phyloP scores from a whole-genome alignment of 176 grass and related monocot genomes.

The Triticum turgidum region DNA sequence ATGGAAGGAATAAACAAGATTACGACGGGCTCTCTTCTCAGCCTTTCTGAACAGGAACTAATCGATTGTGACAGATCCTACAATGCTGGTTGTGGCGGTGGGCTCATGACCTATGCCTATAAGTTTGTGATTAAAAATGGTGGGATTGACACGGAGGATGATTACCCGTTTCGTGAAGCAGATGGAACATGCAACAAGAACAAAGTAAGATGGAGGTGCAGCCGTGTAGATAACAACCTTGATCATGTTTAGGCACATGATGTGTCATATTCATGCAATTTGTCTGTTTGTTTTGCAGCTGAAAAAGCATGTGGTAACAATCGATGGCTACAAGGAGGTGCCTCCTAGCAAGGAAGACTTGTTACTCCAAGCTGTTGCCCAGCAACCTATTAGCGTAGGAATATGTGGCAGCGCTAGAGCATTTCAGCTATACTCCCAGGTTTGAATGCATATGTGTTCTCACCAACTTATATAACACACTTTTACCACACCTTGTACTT shows the following conservation, averaged over 20 bases:
- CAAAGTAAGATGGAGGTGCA: constrained; percentile 49
- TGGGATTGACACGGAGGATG: constrained; percentile 84
- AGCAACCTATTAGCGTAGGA: constrained; percentile 92
- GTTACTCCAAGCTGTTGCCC: constrained; percentile 80
- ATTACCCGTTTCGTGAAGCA: constrained; percentile 68
- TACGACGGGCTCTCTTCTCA: constrained; percentile 65
- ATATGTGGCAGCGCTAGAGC: constrained; percentile 89
- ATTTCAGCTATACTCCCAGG: constrained; percentile 89
- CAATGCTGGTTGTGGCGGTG: constrained; percentile 76
- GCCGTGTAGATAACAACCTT: not conserved
- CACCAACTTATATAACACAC: not conserved
- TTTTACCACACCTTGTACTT: not conserved
- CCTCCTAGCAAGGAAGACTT: constrained; percentile 65
- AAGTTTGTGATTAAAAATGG: constrained; percentile 85
- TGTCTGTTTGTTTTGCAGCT: constrained; percentile 49
- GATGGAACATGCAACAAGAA: constrained; percentile 73
- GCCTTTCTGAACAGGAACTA: constrained; percentile 91
- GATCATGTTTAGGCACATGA: not conserved
- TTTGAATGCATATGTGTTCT: constrained; percentile 27
- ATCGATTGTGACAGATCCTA: constrained; percentile 85
- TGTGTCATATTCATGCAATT: constrained; percentile 18
- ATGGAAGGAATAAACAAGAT: constrained; percentile 99
- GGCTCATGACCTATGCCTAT: constrained; percentile 90
- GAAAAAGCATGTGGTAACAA: constrained; percentile 73
- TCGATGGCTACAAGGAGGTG: constrained; percentile 84